Evolutionary conservation across 176 grass and related monocot species (phyloP).

Genomic region (Avena sativa): DNA sequence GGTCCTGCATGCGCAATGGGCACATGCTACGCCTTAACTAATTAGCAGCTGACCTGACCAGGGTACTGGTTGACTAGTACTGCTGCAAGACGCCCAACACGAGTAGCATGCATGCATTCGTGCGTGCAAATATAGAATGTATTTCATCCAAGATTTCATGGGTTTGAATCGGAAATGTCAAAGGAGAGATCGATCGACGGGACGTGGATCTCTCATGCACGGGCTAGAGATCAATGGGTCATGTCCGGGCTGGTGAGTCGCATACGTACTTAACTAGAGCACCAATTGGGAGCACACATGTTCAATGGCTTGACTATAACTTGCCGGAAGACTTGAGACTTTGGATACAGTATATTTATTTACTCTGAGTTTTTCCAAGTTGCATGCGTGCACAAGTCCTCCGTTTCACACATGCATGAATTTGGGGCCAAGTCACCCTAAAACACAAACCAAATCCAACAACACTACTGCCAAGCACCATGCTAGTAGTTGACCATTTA

Average conservation of each 20-base stretch:
- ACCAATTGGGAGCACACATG: not conserved
- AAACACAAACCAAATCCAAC: not conserved
- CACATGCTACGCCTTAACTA: not conserved
- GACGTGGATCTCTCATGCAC: not conserved
- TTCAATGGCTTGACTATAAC: constrained; percentile 30
- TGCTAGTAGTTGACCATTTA: not conserved
- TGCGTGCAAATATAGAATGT: not conserved
- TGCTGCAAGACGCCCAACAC: not conserved
- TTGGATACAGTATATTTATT: not conserved
- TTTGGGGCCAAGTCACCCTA: not conserved
- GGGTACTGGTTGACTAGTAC: not conserved
- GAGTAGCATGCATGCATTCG: not conserved
- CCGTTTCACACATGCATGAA: constrained; percentile 19
- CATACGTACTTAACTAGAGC: not conserved
- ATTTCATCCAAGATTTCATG: not conserved
- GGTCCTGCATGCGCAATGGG: not conserved
- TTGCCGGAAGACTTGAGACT: not conserved
- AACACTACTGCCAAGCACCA: not conserved
- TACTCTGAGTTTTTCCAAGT: not conserved
- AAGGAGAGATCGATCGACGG: not conserved
- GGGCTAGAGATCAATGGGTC: not conserved
- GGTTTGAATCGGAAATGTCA: constrained; percentile 13
- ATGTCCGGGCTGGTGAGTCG: constrained; percentile 12
- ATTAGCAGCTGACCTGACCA: not conserved
- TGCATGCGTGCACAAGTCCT: not conserved